Evolutionary conservation across 2,329 filamentous ascomycete genomes (phyloP).

Genomic region (Cryoendolithus antarcticus): DNA sequence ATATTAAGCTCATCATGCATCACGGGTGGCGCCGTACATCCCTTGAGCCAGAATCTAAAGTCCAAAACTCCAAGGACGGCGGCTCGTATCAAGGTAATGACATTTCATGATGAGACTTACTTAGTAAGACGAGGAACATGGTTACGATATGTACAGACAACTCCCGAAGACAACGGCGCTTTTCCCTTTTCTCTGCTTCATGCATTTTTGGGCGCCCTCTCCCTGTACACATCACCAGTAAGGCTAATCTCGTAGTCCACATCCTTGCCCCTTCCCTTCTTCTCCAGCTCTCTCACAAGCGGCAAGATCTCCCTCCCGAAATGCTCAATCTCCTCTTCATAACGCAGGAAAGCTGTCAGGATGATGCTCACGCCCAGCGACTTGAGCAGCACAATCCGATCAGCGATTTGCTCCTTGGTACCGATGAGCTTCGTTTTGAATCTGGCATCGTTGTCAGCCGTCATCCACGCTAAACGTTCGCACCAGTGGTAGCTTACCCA

Average conservation of each 20-base stretch:
- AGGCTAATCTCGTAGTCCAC: conserved; percentile 33
- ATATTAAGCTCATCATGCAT: too few relatives aligned
- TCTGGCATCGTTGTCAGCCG: too few relatives aligned
- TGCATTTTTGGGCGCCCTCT: conserved; percentile 6
- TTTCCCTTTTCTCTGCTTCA: too few relatives aligned
- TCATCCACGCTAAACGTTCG: too few relatives aligned
- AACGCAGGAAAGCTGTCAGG: conserved; percentile 39
- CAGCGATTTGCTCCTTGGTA: conserved; percentile 39
- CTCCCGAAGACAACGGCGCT: too few relatives aligned
- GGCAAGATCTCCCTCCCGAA: conserved; percentile 38
- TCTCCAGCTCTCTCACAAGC: conserved; percentile 37
- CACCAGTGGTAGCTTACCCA: conserved; percentile 16
- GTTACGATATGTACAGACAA: too few relatives aligned
- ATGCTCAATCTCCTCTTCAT: conserved; percentile 39
- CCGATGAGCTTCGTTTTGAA: conserved; percentile 45
- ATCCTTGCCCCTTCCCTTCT: conserved; percentile 36
- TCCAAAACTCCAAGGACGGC: too few relatives aligned
- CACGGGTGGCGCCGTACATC: too few relatives aligned
- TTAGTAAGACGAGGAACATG: too few relatives aligned
- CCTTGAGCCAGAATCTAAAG: too few relatives aligned
- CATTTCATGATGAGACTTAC: too few relatives aligned
- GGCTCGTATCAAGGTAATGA: too few relatives aligned
- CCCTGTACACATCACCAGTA: conserved; percentile 37
- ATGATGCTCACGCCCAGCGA: conserved; percentile 32
- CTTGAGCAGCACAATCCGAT: conserved; percentile 38